Conservation (phyloP, 1,284 basidiomycete genomes). For the Rhodotorula sp. region DNA sequence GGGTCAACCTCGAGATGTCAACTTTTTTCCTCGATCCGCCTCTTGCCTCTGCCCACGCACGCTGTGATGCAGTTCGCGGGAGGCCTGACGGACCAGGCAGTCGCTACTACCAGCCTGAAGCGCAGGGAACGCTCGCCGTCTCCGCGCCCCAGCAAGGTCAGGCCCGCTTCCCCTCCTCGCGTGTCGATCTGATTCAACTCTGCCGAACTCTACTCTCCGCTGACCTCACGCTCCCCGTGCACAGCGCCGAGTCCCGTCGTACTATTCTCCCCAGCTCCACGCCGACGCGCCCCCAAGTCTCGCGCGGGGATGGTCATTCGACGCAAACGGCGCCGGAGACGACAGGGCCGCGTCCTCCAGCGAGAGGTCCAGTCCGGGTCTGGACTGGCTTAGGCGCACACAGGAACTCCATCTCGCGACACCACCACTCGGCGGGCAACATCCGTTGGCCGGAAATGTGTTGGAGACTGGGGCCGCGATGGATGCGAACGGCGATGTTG, state of each 20-base stretch:
- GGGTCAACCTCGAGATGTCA: neutral
- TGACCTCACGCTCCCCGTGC: too few species aligned
- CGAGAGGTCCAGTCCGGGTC: constrained; percentile 14
- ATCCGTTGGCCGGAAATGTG: neutral
- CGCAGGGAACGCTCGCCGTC: constrained; percentile 3
- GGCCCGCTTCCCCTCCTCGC: neutral
- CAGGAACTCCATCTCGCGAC: constrained; percentile 20
- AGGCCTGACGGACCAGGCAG: too few species aligned
- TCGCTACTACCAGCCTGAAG: neutral
- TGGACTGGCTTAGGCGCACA: constrained; percentile 26
- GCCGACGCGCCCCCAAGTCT: neutral
- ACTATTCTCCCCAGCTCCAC: constrained; percentile 6
- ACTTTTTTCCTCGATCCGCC: neutral
- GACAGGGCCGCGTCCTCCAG: neutral
- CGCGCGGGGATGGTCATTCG: neutral
- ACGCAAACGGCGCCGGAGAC: constrained; percentile 7
- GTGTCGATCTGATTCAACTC: too few species aligned
- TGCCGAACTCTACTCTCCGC: too few species aligned
- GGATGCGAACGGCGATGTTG: constrained; percentile 1
- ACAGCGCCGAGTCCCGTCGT: constrained; percentile 20
- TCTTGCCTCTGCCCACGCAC: neutral
- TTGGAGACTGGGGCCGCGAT: neutral
- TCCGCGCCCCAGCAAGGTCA: constrained; percentile 3
- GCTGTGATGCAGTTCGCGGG: too few species aligned
- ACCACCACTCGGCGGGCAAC: neutral